Percentiles rank a stretch among this genome's conserved stretches.
Conservation (phyloP, 2,329 filamentous ascomycete genomes). For the Trichoderma gracile region DNA sequence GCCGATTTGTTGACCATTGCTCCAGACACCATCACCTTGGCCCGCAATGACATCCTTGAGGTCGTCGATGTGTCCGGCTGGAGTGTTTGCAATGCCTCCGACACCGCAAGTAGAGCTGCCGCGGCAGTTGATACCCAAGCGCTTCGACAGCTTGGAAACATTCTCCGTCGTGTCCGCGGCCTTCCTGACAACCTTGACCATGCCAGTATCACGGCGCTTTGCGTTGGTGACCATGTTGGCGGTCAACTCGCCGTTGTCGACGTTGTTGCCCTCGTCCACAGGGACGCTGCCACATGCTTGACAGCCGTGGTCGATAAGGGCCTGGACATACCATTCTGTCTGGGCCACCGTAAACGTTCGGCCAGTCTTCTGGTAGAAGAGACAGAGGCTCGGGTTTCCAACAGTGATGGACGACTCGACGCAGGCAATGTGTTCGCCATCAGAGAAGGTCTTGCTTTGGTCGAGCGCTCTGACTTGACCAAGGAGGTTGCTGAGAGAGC, state of each 20-base stretch:
- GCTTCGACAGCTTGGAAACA: background rate
- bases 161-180: background rate
- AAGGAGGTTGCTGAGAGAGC: background rate
- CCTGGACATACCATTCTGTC: conserved; percentile 23
- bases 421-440: background rate
- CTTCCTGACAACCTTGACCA: background rate
- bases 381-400: background rate
- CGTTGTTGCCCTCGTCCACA: conserved; percentile 27
- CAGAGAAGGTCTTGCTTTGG: background rate
- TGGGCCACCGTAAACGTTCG: conserved; percentile 27
- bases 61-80: background rate
- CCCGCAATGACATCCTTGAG: background rate
- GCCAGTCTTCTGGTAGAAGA: conserved; percentile 28
- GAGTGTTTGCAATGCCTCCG: background rate
- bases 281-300: conserved; percentile 25
- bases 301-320: conserved; percentile 23
- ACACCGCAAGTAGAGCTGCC: background rate
- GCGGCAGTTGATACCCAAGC: background rate
- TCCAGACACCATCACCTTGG: background rate
- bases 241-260: conserved; percentile 26
- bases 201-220: background rate
- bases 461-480: background rate
- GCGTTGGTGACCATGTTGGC: conserved; percentile 24
- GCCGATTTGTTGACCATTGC: conserved; percentile 23
- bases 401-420: background rate